Conservation (phyloP, 108 stramenopile genomes). For the Skeletonema marinoi region DNA sequence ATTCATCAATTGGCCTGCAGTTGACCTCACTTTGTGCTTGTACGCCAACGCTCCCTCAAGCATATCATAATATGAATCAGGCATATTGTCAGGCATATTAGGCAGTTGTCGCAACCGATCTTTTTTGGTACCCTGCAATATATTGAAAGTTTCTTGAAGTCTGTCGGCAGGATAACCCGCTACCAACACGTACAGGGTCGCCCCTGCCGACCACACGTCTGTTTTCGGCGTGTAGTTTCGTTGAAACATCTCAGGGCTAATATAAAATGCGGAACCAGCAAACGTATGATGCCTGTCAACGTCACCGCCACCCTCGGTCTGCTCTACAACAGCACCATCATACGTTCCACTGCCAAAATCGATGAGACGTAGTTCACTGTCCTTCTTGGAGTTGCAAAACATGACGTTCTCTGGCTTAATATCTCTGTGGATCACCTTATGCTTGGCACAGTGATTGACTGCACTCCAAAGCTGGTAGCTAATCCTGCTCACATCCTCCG, state of each 20-base stretch:
- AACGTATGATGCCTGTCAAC: slow-evolving; percentile 67
- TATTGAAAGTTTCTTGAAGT: slow-evolving; percentile 80
- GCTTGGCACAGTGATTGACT: slow-evolving; percentile 72
- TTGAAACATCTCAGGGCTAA: slow-evolving; percentile 83
- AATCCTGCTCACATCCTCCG: slow-evolving; percentile 85
- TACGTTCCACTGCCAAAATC: slow-evolving; percentile 85
- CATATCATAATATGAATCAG: slow-evolving; percentile 73
- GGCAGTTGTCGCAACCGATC: slow-evolving; percentile 58
- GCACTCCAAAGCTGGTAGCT: slow-evolving; percentile 76
- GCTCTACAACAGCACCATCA: slow-evolving; percentile 17
- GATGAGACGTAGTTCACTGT: slow-evolving; percentile 70
- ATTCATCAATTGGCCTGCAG: slow-evolving; percentile 61
- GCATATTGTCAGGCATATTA: slow-evolving; percentile 79
- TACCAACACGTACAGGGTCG: slow-evolving; percentile 78
- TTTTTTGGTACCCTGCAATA: slow-evolving; percentile 46
- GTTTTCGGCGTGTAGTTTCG: slow-evolving; percentile 54
- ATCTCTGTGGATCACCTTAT: slow-evolving; percentile 73
- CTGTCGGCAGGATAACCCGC: slow-evolving; percentile 80
- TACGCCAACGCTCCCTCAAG: slow-evolving; percentile 64
- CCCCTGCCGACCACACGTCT: slow-evolving; percentile 82
- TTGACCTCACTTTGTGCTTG: slow-evolving; percentile 60
- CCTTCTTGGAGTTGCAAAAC: slow-evolving; percentile 55
- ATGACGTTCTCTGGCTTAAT: slow-evolving; percentile 74
- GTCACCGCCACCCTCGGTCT: slow-evolving; percentile 11
- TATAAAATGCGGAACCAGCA: slow-evolving; percentile 86